Percentiles rank a stretch among this genome's conserved stretches.
These are phyloP conservation scores for Candida golubevii DNA, from an alignment of 805 yeast species.

Conservation along the genomic window DNA sequence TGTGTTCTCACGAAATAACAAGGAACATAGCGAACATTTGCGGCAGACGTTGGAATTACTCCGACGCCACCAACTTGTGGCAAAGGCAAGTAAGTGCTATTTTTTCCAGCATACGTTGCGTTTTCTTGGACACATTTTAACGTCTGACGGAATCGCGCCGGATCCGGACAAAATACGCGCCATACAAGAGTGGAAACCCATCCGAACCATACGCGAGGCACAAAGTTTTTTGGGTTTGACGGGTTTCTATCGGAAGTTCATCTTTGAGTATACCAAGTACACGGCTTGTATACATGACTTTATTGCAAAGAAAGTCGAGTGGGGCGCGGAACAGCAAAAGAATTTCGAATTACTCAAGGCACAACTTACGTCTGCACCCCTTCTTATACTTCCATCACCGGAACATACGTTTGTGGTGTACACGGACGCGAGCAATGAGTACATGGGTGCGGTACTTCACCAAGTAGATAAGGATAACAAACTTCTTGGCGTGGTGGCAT, in stretches of 20 bases:
- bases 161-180: background rate
- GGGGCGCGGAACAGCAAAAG: background rate
- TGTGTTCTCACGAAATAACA: background rate
- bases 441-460: conserved; percentile 2
- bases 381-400: conserved; percentile 1
- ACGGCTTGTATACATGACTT: conserved; percentile 1
- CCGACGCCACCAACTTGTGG: background rate
- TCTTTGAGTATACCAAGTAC: conserved; percentile 1
- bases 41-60: background rate
- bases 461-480: conserved; percentile 1
- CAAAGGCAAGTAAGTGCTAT: background rate
- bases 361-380: background rate
- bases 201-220: background rate
- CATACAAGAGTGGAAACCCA: background rate
- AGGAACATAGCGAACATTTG: conserved; percentile 1
- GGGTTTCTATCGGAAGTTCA: background rate
- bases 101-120: background rate
- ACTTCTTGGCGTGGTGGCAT: background rate
- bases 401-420: background rate
- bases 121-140: background rate
- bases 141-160: background rate
- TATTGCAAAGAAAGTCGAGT: background rate
- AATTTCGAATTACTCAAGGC: background rate
- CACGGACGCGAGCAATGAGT: background rate
- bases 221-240: background rate